These are phyloP conservation scores for Yamadazyma dushanensis DNA, from an alignment of 1,139 yeast species.

Conservation along the genomic window DNA sequence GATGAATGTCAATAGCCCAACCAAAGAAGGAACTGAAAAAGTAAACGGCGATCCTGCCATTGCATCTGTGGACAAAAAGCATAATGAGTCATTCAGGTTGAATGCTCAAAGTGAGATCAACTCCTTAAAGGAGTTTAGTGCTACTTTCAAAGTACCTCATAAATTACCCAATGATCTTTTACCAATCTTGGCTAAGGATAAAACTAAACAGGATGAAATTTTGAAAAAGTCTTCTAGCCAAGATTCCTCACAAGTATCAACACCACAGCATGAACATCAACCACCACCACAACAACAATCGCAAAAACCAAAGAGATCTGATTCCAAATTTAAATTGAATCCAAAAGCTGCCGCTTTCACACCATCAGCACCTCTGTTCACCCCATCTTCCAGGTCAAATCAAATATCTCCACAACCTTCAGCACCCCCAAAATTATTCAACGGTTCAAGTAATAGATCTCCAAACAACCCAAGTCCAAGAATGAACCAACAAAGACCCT, in stretches of 20 bases:
- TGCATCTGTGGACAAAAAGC: slow-evolving; percentile 41
- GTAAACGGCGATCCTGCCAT: slow-evolving; percentile 65
- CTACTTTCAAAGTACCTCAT: slow-evolving; percentile 75
- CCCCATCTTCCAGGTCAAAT: slow-evolving; percentile 1
- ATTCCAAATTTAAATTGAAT: slow-evolving; percentile 63
- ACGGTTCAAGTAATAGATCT: slow-evolving; percentile 17
- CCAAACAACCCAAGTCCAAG: slow-evolving; percentile 39
- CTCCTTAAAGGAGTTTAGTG: slow-evolving; percentile 81
- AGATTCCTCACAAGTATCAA: slow-evolving; percentile 9
- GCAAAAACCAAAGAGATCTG: slow-evolving; percentile 44
- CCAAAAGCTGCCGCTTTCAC: slow-evolving; percentile 73
- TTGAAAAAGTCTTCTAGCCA: slow-evolving; percentile 30
- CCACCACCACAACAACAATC: slow-evolving; percentile 4
- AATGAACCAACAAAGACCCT: slow-evolving; percentile 32
- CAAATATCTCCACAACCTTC: slow-evolving; percentile 31
- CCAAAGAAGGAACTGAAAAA: slow-evolving; percentile 49
- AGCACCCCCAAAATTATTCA: slow-evolving; percentile 14
- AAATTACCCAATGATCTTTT: slow-evolving; percentile 74
- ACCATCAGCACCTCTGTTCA: slow-evolving; percentile 22
- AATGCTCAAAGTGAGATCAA: slow-evolving; percentile 69
- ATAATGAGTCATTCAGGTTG: slow-evolving; percentile 43
- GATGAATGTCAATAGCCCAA: slow-evolving; percentile 43
- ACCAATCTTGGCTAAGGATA: slow-evolving; percentile 73
- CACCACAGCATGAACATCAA: slow-evolving; percentile 1
- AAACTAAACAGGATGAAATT: slow-evolving; percentile 62